Base-by-base conservation (phyloP, 805 yeast genomes). In the Dipodascopsis tothii region DNA sequence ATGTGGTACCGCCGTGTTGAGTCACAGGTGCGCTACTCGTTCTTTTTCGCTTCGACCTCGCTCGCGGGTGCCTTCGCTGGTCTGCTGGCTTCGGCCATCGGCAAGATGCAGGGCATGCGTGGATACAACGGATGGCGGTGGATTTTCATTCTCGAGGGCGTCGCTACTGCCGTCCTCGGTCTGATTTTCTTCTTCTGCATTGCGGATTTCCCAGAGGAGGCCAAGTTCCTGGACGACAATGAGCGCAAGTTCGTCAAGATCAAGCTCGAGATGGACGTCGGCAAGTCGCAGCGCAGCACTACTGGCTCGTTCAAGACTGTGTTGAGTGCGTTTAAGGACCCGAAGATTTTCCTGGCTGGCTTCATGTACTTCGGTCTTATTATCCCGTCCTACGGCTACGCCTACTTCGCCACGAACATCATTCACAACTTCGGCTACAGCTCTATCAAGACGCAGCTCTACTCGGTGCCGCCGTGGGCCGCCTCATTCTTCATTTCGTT, bases 401-500 rank as follows among this genome's bases (percentile, higher is more conserved):
- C 87, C 14, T 80, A 75, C 60, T 81, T 81, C 60, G 80, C 86
- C 18, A 78, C 84, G 35, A 68, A 81, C 23, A 81, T 81, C 58
- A 78, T 81, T 58, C 67, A 66, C 41, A 62, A 72, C 33, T 67
- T 81, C 66, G 81, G 82, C 18, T 71, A 80, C 67, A 72, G 84
- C 2, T 79, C 84, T 2, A 81, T 78, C 56, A 68, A 74, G 44
- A 90, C 94, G 6, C 86, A 86, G 62, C 74, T 81, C 43, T 80
- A 80, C 64, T 81, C 94, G 0, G 84, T 86, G 39, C 87, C 85
- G 53, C 94, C 95, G 18, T 86, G 94, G 88, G 69, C 84, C 34
- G 66, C 72, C 22, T 84, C 94, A 0, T 81, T 85, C 57, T 86
- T 81, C 4, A 66, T 74, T 27, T 74, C 80, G 35, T 78, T 80